Base-by-base conservation (phyloP, 331 rosid genomes). In the Pyrus hybrid region DNA sequence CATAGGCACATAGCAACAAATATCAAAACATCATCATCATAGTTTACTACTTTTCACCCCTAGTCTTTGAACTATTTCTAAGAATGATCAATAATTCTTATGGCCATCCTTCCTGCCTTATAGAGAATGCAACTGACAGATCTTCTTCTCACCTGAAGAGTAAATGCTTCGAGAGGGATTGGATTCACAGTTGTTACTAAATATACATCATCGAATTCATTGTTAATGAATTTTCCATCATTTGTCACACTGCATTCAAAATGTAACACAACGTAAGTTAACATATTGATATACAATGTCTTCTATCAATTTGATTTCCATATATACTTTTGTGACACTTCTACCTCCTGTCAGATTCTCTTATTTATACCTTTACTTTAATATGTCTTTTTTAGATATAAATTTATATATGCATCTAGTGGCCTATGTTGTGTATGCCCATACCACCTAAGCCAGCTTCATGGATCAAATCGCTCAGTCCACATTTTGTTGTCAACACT, bases 171-270 rank as follows among this genome's bases (percentile, higher is more conserved):
- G 28, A 87, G 71, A 72, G 99, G 97, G 76, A 94, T 90, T 25
- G 92, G 99, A 81, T 92, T 86, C 65, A 86, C 29, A 69, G 96
- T 94, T 77, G 97, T 94, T 41, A 94, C 93, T 79, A 94, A 83
- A 84, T 90, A 94, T 22, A 94, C 99, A 78, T 94, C 97, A 68
- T 80, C 66, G 77, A 84, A 92, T 81, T 92, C 99, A 78, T 94
- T 90, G 79, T 90, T 85, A 83, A 94, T 87, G 85, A 41, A 90
- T 28, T 80, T 89, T 26, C 97, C 97, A 35, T 87, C 88, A 83
- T 92, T 92, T 76, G 72, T 75, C 77, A 86, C 88, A 79, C 99
- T 94, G 96, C 88, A 85, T 35, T 57, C 57, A 49, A 77, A 73
- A 83, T 68, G 23, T 72, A 80, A 63, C 72, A 29, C 70, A 77